Percentiles rank a stretch among this genome's conserved stretches.
phyloP scores from a whole-genome alignment of 2,329 filamentous ascomycete genomes.

The Sordariomycetes sp. region DNA sequence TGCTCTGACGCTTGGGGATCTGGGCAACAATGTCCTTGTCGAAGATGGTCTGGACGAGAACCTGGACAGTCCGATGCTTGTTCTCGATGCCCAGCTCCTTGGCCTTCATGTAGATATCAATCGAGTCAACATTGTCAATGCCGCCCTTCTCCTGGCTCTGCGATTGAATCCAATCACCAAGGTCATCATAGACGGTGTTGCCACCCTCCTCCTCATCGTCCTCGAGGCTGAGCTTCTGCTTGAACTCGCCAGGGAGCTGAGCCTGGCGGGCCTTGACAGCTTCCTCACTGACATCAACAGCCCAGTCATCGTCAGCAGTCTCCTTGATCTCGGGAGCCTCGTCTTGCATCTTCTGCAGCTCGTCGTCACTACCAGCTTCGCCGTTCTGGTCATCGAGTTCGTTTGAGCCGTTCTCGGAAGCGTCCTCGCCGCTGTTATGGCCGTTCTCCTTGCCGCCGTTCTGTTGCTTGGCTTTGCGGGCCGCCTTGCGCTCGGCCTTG shows the following conservation, averaged over 20 bases:
- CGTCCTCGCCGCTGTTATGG: conserved; percentile 51
- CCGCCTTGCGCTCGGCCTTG: conserved; percentile 86
- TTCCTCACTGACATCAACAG: conserved; percentile 91
- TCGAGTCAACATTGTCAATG: conserved; percentile 72
- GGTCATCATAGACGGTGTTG: conserved; percentile 74
- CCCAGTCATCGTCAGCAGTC: conserved; percentile 84
- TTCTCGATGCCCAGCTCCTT: conserved; percentile 89
- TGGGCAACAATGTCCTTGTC: conserved; percentile 83
- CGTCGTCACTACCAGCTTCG: conserved; percentile 80
- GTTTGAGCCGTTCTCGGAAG: conserved; percentile 39
- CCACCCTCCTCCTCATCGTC: conserved; percentile 72
- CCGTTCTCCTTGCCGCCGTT: conserved; percentile 47
- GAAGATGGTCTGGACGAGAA: conserved; percentile 90
- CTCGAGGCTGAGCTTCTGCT: conserved; percentile 79
- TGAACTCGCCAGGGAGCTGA: conserved; percentile 88
- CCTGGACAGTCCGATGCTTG: conserved; percentile 89
- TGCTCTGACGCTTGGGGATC: conserved; percentile 70
- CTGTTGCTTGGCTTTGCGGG: conserved; percentile 79
- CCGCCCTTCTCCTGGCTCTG: conserved; percentile 64
- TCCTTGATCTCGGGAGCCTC: conserved; percentile 42
- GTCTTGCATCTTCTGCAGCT: conserved; percentile 75
- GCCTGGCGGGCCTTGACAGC: conserved; percentile 91
- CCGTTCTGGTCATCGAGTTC: conserved; percentile 36
- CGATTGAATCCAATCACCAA: conserved; percentile 84
- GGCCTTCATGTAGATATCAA: conserved; percentile 92